Evolutionary conservation across 371 early-diverging fungal species (phyloP).

Genomic region (Saksenaea oblongispora): DNA sequence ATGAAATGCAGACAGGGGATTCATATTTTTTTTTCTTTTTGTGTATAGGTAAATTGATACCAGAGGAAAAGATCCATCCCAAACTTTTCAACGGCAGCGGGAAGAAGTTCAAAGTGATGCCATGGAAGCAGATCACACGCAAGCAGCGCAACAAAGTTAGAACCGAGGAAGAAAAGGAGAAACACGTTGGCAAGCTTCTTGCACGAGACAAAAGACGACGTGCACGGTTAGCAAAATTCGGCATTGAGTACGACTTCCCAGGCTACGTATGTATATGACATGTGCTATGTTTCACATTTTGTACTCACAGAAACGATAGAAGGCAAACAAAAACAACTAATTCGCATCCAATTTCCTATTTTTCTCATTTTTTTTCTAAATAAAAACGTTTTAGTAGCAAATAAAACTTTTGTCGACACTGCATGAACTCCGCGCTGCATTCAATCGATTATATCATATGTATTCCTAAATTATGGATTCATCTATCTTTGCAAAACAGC

Average conservation of each 20-base stretch:
- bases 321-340: slow-evolving; percentile 1
- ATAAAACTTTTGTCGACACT: neutral
- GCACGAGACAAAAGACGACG: slow-evolving; percentile 57
- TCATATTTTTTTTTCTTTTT: neutral
- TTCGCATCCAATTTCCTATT: neutral
- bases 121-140: slow-evolving; percentile 54
- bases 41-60: slow-evolving; percentile 54
- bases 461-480: neutral
- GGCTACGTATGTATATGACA: slow-evolving; percentile 50
- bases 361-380: neutral
- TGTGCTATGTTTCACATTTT: neutral
- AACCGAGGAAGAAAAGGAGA: slow-evolving; percentile 47
- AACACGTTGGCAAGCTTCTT: slow-evolving; percentile 44
- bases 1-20: no score
- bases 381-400: neutral
- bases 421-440: no score
- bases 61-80: slow-evolving; percentile 69
- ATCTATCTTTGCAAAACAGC: neutral
- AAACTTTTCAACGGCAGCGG: slow-evolving; percentile 68
- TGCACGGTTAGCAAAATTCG: slow-evolving; percentile 58
- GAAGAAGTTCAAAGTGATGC: slow-evolving; percentile 59
- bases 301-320: neutral
- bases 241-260: slow-evolving; percentile 83
- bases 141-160: slow-evolving; percentile 61
- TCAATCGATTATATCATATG: neutral